Base-by-base conservation (phyloP, 2,329 filamentous ascomycete species). In the Epichloe festucae region DNA sequence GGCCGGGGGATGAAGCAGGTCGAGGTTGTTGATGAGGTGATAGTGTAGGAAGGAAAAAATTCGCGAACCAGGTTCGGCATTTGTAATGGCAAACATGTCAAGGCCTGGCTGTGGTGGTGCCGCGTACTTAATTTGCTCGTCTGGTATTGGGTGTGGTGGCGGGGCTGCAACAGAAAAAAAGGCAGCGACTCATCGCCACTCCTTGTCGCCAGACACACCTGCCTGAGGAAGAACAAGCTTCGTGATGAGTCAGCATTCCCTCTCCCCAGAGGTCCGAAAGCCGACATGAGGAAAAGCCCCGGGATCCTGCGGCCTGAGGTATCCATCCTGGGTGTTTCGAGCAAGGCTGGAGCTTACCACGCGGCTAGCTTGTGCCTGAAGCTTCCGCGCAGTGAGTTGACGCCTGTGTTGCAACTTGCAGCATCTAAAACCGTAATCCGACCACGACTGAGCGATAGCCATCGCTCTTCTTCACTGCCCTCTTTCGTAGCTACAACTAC, bases 341-440 rank as follows among this genome's bases (percentile, higher is more conserved):
- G 46, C 46, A 46, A 52, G 51, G 40, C 51, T 52, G 43, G 31
- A 47, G 41, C 46, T 48, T 14, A 41, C 41, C 54, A 56, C 52
- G 54, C 54, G 56, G 56, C 56, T 49, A 56, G 55, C 54, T 54
- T 54, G 54, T 56, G 56, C 54, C 56, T 56, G 50, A 53, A 57
- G 53, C 54, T 57, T 41, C 50, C n/a, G 41, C 48, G 47, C 42
- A 49, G 35, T 42, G 41, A 56, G 54, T 57, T 57, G 55, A 57
- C 52, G 55, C 54, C 54, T 48, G 21, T 34, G 45, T 42, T 49
- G 38, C 43, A 52, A 31, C 50, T 42, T 49, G 38, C 43, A 52
- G 36, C 50, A 39, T 49, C 41, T 36, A 42, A 41, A 43, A 23
- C 38, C 15, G 19, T 36, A 21, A 47, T 35, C 38, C 19, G 38